Base-by-base conservation (phyloP, 2,329 filamentous ascomycete species). In the Botrytis medusae region DNA sequence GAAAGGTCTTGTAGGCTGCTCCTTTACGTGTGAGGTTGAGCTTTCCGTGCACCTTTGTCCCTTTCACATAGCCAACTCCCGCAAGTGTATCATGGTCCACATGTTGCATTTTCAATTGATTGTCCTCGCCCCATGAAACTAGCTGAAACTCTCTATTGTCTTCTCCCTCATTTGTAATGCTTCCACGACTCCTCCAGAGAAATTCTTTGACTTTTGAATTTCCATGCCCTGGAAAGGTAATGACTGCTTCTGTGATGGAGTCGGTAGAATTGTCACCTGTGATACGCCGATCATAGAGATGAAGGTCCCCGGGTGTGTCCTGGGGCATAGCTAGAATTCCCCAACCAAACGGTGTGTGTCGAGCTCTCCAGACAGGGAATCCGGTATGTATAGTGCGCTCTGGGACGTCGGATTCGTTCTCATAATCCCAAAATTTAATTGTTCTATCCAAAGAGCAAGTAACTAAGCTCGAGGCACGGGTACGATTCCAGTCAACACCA, bases 341-440 rank as follows among this genome's bases (percentile, higher is more conserved):
- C 82, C 88, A 90, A 44, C 94, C 94, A 81, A 98, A 98, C 0
- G 95, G 95, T 0, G 95, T 97, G 80, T 98, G 94, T 4, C 95
- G 89, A 69, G 95, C 94, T 79, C 95, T 89, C 93, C 94, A 97
- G 34, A 97, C 92, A 0, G 95, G 95, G 79, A 95, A 97, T 3
- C 91, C 88, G 1, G 95, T 96, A 65, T 87, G 86, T 72, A 98
- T 95, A 62, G 94, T 88, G 74, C 93, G 90, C 79, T 95, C 92
- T 0, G 93, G 91, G 29, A 86, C 84, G 75, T 93, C 87, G 7
- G 89, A 86, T 29, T 87, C 85, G 72, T 84, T 85, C 2, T 85
- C 86, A 78, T 94, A 94, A 81, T 97, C 92, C 95, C 95, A 98
- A 76, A 97, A 92, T 80, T 97, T 97, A 83, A 98, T 95, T 59